These are phyloP conservation scores for Alternaria infectoria DNA, from an alignment of 2,329 filamentous ascomycete genomes.

Conservation along the genomic window DNA sequence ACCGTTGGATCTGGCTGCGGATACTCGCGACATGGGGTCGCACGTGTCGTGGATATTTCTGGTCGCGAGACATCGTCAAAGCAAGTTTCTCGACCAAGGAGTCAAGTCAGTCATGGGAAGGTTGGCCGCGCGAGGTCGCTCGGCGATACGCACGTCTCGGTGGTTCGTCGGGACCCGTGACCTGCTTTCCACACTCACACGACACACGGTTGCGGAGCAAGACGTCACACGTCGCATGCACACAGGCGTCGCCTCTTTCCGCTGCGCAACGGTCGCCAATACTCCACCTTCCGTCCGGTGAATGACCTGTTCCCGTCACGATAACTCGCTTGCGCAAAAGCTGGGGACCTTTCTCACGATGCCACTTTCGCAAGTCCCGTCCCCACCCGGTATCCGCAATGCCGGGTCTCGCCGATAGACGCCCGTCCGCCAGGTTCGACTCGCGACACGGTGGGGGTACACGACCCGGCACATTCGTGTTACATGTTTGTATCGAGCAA, in stretches of 20 bases:
- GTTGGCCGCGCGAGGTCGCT: neutral
- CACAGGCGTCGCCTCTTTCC: neutral
- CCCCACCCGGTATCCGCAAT: conserved; percentile 5
- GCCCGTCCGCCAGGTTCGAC: neutral
- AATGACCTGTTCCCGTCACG: neutral
- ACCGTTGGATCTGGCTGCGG: conserved; percentile 6
- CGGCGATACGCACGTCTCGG: conserved; percentile 1
- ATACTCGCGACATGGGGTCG: neutral
- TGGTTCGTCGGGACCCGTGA: conserved; percentile 1
- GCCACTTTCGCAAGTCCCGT: neutral
- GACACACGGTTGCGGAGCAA: neutral
- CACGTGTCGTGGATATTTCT: neutral
- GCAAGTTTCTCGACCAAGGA: neutral
- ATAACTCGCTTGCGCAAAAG: neutral
- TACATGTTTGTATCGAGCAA: conserved; percentile 6
- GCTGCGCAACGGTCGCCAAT: neutral
- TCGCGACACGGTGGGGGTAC: neutral
- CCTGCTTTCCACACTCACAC: neutral
- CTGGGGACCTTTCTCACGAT: neutral
- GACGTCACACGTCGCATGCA: neutral
- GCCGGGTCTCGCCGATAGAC: conserved; percentile 17
- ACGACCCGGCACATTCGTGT: neutral
- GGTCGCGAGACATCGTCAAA: neutral
- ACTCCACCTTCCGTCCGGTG: conserved; percentile 3
- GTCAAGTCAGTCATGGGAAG: neutral